These are phyloP conservation scores for Pythium rhizo-oryzae DNA, from an alignment of 352 stramenopile genomes.

Conservation along the genomic window DNA sequence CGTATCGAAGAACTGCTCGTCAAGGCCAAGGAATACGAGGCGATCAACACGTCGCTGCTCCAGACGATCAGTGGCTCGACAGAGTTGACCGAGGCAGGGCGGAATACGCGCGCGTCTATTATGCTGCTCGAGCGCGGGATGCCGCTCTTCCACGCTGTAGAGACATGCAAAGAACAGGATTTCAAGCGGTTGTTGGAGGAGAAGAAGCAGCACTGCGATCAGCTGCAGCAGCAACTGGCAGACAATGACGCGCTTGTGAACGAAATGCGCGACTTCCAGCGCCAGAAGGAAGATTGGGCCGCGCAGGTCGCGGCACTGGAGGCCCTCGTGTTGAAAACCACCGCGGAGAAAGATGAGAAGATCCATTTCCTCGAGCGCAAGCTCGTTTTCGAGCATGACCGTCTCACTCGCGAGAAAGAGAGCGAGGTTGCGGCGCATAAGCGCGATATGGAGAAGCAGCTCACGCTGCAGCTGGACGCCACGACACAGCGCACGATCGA, in stretches of 20 bases:
- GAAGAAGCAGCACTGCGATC: conserved; percentile 34
- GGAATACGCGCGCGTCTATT: conserved; percentile 39
- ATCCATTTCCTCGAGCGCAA: conserved; percentile 56
- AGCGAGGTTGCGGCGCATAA: conserved; percentile 43
- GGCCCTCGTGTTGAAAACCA: conserved; percentile 26
- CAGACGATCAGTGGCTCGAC: conserved; percentile 45
- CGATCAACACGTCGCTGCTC: conserved; percentile 51
- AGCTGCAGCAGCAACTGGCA: conserved; percentile 36
- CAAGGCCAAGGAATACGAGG: conserved; percentile 53
- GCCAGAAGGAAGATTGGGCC: conserved; percentile 40
- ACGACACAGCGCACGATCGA: conserved; percentile 67
- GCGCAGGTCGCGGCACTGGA: conserved; percentile 38
- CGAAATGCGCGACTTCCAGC: conserved; percentile 41
- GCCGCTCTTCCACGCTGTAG: conserved; percentile 57
- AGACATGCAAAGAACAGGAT: conserved; percentile 60
- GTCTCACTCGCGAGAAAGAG: conserved; percentile 54
- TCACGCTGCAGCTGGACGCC: conserved; percentile 57
- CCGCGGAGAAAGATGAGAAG: conserved; percentile 47
- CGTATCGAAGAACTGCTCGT: conserved; percentile 59
- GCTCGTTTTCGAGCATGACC: conserved; percentile 61
- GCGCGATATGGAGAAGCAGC: conserved; percentile 49
- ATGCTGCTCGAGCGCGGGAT: conserved; percentile 40
- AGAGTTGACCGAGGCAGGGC: conserved; percentile 18
- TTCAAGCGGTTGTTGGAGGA: conserved; percentile 57
- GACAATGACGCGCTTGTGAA: conserved; percentile 38